These are phyloP conservation scores for Neoconidiobolus thromboides DNA, from an alignment of 371 early-diverging fungal genomes.

Conservation along the genomic window DNA sequence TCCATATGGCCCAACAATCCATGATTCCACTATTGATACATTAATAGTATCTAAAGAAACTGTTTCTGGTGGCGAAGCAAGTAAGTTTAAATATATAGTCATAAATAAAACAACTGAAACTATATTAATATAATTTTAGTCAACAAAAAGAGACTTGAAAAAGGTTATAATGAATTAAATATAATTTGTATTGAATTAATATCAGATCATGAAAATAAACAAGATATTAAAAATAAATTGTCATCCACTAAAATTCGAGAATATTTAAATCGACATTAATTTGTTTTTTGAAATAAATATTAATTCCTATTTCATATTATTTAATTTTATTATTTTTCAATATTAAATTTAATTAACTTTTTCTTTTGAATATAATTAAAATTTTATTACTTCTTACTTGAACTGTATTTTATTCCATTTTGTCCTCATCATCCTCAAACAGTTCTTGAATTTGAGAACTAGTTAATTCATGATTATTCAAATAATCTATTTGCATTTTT, in stretches of 20 bases:
- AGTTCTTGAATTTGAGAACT: too few relatives aligned
- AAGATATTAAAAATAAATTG: not conserved
- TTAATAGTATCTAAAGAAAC: constrained; percentile 85
- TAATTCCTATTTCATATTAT: too few relatives aligned
- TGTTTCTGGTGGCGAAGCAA: constrained; percentile 35
- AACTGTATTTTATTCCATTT: too few relatives aligned
- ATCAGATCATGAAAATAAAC: not conserved
- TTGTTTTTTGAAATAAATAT: too few relatives aligned
- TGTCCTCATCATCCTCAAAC: too few relatives aligned
- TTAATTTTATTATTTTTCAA: too few relatives aligned
- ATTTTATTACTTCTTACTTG: too few relatives aligned
- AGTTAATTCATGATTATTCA: too few relatives aligned
- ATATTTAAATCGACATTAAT: not conserved
- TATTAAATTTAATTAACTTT: too few relatives aligned
- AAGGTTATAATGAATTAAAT: not conserved
- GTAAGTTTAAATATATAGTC: not conserved
- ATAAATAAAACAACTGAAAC: not conserved
- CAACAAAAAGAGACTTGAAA: not conserved
- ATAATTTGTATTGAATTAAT: not conserved
- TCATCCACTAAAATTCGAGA: not conserved
- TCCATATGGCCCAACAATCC: constrained; percentile 75
- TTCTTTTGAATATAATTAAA: too few relatives aligned
- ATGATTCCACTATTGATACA: constrained; percentile 48
- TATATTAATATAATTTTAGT: not conserved
- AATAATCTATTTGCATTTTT: too few relatives aligned